Evolutionary conservation across 78 protist species (phyloP), one percentile per base, ranked within the genome.

Genomic region (Protostelium mycophagum): DNA sequence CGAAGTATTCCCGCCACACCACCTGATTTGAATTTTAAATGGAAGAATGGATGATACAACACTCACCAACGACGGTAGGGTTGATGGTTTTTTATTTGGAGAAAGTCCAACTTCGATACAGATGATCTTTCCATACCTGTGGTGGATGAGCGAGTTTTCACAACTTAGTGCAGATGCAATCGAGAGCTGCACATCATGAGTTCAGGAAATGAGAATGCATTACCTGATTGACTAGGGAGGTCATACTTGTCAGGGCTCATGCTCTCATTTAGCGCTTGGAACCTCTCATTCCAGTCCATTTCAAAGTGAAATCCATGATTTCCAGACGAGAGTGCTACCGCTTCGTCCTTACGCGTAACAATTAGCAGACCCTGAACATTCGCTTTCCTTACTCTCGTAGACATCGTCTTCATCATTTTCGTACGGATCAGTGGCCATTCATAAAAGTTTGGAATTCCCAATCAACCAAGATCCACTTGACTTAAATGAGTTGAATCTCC

Each of bases 1-100:
- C n/a, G n/a, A n/a, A n/a, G n/a, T n/a, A n/a, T n/a, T 85, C 96
- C 96, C 35, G 96, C 96, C 39, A 91, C 87, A 35, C 96, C 96
- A 89, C 96, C 91, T 51, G 73, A 51, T 51, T 5, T 51, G 73
- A 51, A 16, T 51, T n/a, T 51, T 51, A 51, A 51, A 25, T 25
- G 16, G 5, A 16, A 51, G 73, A 25, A 16, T 25, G 73, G 16
- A 25, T 5, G 73, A 51, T 5, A 16, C 31, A 51, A 51, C 31
- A 16, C 73, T 25, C 73, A 51, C 73, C 96, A 63, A 94, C 83
- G 35, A 87, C 83, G 34, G 90, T 88, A 28, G 96, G 96, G 38
- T 91, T 87, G 83, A 94, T 91, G 10, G 96, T 94, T 63, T 94
- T 10, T 63, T 51, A 29, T 94, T 88, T 25, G 89, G 83, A 63